Evolutionary conservation across 1,139 yeast genomes (phyloP), one percentile per base, ranked within the genome.

Genomic region (Candida freyschussii): DNA sequence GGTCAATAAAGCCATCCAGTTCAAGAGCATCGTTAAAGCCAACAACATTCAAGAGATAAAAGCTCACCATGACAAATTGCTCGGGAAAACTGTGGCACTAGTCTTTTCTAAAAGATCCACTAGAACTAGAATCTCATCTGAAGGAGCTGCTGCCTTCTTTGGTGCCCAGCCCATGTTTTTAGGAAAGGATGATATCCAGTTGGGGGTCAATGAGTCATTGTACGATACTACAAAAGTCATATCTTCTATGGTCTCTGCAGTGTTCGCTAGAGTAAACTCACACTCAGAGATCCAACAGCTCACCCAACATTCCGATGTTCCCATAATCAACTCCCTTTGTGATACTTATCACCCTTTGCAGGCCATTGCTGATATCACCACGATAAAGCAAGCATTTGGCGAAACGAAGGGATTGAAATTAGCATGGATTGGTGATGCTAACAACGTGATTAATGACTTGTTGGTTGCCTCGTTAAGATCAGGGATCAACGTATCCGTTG

Each of bases 141-240:
- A 91, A 59, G 97, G 95, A 33, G 98, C 98, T 5, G 85, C 89
- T 12, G 72, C 86, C 2, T 89, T 81, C 55, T 82, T 91, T 45
- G 98, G 98, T 13, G 98, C 93, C 7, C 93, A 80, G 47, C 96
- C 98, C 11, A 83, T 91, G 94, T 91, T 91, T 53, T 69, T 91
- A 45, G 97, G 98, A 33, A 85, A 82, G 51, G 96, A 89, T 48
- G 98, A 91, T 53, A 91, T 91, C 53, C 98, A 91, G 62, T 67
- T 91, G 39, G 98, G 98, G 47, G 91, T 86, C 27, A 91, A 91
- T 55, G 98, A 91, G 65, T 73, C 93, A 0, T 62, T 85, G 41
- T 80, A 83, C 50, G 98, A 91, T 58, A 81, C 96, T 1, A 72
- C 96, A 16, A 76, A 74, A 47, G 96, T 91, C 24, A 75, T 91